Percentiles rank a stretch among this genome's conserved stretches.
phyloP scores from a whole-genome alignment of 495 filamentous ascomycete species.

The Annulohypoxylon stygium region DNA sequence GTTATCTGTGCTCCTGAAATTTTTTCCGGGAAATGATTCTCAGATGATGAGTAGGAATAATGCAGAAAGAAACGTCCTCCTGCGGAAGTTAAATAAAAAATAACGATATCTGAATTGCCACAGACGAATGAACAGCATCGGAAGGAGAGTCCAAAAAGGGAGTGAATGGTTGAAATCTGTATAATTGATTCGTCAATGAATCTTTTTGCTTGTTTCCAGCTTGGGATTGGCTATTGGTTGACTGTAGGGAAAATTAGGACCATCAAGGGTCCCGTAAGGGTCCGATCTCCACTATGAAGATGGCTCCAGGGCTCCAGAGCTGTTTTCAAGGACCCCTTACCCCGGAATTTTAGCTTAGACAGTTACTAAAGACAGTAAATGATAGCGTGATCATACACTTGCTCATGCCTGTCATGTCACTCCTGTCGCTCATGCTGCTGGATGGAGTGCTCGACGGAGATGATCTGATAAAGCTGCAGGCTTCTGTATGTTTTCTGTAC shows the following conservation, averaged over 20 bases:
- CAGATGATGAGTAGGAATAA: neutral
- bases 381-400: neutral
- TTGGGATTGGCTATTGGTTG: neutral
- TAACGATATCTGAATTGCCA: slow-evolving; percentile 2
- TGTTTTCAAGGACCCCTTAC: slow-evolving; percentile 15
- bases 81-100: slow-evolving; percentile 14
- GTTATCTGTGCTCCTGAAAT: slow-evolving; percentile 5
- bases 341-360: slow-evolving; percentile 43
- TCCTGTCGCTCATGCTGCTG: neutral
- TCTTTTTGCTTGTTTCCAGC: neutral
- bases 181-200: slow-evolving; percentile 37
- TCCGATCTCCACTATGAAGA: slow-evolving; percentile 9
- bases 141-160: slow-evolving; percentile 26
- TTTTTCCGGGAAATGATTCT: neutral
- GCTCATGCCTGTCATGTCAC: neutral
- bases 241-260: neutral
- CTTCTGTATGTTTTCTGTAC: neutral
- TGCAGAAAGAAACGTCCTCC: neutral
- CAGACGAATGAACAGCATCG: slow-evolving; percentile 20
- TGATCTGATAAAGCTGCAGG: slow-evolving; percentile 3
- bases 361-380: slow-evolving; percentile 12
- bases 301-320: neutral
- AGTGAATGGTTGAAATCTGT: slow-evolving; percentile 14
- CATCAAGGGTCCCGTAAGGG: slow-evolving; percentile 1
- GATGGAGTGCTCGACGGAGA: neutral